Percentiles rank a stretch among this genome's conserved stretches.
Conservation (phyloP, 768 basidiomycete species). For the Trametes sanguinea region DNA sequence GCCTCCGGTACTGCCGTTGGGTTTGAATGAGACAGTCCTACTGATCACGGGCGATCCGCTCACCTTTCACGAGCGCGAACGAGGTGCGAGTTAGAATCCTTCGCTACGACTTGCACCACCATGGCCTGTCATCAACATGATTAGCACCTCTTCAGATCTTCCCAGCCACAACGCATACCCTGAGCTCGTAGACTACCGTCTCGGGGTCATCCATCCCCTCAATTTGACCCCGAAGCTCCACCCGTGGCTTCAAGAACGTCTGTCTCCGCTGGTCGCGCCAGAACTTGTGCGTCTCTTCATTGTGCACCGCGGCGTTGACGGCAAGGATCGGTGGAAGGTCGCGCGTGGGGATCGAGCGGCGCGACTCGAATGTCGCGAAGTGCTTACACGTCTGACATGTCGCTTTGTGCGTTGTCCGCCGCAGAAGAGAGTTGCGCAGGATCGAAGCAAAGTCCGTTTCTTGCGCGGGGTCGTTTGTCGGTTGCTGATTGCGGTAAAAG, state of each 20-base stretch:
- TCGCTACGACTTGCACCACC: slow-evolving; percentile 75
- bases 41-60: slow-evolving; percentile 19
- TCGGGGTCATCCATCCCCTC: slow-evolving; percentile 59
- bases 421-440: slow-evolving; percentile 72
- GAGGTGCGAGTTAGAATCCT: slow-evolving; percentile 76
- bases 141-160: neutral
- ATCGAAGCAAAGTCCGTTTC: slow-evolving; percentile 63
- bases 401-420: slow-evolving; percentile 83
- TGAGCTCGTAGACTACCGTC: slow-evolving; percentile 64
- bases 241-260: slow-evolving; percentile 60
- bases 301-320: slow-evolving; percentile 81
- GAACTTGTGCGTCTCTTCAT: slow-evolving; percentile 66
- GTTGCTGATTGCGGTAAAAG: slow-evolving; percentile 27
- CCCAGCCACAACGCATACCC: slow-evolving; percentile 48
- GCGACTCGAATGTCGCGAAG: slow-evolving; percentile 69
- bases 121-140: slow-evolving; percentile 58
- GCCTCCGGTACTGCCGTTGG: slow-evolving; percentile 64
- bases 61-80: slow-evolving; percentile 87
- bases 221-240: slow-evolving; percentile 60
- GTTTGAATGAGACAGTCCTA: neutral
- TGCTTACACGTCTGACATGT: slow-evolving; percentile 81
- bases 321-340: slow-evolving; percentile 84
- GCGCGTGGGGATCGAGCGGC: slow-evolving; percentile 60
- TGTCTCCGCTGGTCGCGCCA: slow-evolving; percentile 72
- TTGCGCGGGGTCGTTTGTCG: slow-evolving; percentile 40